phyloP scores from a whole-genome alignment of 306 rosid species.

The Arachis hypogaea region DNA sequence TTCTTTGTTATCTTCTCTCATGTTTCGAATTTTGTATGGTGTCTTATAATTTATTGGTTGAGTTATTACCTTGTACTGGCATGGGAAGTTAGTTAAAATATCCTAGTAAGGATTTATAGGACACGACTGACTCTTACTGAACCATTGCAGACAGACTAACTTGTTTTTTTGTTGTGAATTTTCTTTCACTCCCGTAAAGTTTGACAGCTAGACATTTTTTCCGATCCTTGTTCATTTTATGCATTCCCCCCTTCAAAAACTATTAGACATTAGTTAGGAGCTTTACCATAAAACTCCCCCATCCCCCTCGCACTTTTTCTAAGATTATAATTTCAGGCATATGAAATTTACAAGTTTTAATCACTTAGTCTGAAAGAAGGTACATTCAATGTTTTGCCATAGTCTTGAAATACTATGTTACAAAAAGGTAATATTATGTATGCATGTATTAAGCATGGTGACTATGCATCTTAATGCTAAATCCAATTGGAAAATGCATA shows the following conservation, averaged over 20 bases:
- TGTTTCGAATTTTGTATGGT: background rate
- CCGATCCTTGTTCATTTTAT: slow-evolving; percentile 26
- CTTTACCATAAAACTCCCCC: background rate
- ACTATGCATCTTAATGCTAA: slow-evolving; percentile 8
- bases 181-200: background rate
- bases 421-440: no score
- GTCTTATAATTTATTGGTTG: background rate
- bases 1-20: slow-evolving; percentile 4
- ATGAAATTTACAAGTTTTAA: slow-evolving; percentile 2
- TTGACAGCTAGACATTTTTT: background rate
- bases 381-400: background rate
- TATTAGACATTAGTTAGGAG: slow-evolving; percentile 9
- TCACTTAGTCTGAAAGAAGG: background rate
- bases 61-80: no score
- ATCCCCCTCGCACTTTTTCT: background rate
- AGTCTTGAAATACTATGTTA: no score
- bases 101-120: slow-evolving; percentile 3
- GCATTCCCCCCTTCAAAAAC: background rate
- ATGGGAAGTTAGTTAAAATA: background rate
- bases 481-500: slow-evolving; percentile 1
- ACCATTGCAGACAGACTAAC: slow-evolving; percentile 1
- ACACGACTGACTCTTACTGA: background rate
- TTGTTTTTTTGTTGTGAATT: background rate
- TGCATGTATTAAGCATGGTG: background rate
- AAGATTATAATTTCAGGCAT: slow-evolving; percentile 5